Evolutionary conservation across 441 rosid species (phyloP).

Genomic region (Breynia disticha): DNA sequence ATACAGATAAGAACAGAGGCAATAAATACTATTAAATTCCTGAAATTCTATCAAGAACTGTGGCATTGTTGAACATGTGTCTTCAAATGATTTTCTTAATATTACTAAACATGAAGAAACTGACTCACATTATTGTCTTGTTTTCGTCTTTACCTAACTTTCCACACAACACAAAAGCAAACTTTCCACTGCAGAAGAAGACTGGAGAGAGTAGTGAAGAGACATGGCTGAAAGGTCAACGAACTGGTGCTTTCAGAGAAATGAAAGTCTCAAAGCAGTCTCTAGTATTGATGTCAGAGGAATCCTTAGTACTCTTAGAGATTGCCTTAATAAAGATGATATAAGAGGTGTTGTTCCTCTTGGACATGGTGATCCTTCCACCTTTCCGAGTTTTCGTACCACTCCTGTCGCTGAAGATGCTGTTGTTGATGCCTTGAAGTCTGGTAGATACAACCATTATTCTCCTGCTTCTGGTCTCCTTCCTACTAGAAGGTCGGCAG

Average conservation of each 20-base stretch:
- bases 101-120: too few species aligned
- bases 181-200: background rate
- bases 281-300: background rate
- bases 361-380: slow-evolving; percentile 52
- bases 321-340: background rate
- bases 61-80: too few species aligned
- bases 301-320: background rate
- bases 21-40: too few species aligned
- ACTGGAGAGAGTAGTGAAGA: background rate
- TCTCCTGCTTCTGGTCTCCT: slow-evolving; percentile 29
- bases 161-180: too few species aligned
- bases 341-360: slow-evolving; percentile 19
- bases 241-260: background rate
- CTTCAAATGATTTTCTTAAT: too few species aligned
- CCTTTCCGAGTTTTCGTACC: slow-evolving; percentile 38
- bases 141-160: too few species aligned
- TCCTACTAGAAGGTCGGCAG: slow-evolving; percentile 33
- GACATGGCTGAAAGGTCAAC: background rate
- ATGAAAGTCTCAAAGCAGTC: background rate
- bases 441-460: slow-evolving; percentile 37
- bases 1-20: too few species aligned
- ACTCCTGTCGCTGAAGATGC: slow-evolving; percentile 32
- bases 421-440: slow-evolving; percentile 28
- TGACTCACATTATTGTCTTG: too few species aligned
- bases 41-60: too few species aligned